A percentile compares a stretch with the other conserved stretches of the same genome.
Evolutionary conservation across 2,329 filamentous ascomycete genomes (phyloP).

Genomic region (Monilinia vaccinii-corymbosi): DNA sequence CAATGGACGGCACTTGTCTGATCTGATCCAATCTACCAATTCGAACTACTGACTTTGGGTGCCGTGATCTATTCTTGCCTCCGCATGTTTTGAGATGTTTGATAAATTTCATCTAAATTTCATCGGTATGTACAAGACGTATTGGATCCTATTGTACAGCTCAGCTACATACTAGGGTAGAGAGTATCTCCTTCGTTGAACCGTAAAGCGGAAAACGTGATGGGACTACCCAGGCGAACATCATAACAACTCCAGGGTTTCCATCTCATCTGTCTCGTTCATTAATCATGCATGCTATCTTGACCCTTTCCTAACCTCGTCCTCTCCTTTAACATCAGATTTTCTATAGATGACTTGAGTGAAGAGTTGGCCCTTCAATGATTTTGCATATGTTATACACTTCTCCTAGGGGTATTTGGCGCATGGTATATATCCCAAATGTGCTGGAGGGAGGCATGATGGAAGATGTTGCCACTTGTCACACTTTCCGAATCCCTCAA

Average conservation of each 20-base stretch:
- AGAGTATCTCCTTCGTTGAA: no score
- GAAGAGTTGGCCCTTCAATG: background rate
- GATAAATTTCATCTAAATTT: no score
- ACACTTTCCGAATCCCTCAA: slow-evolving; percentile 38
- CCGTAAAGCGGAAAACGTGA: background rate
- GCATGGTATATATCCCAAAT: background rate
- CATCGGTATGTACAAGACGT: no score
- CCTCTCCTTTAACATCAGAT: no score
- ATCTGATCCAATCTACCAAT: no score
- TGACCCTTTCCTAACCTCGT: background rate
- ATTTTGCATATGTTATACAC: background rate
- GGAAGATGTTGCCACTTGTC: background rate
- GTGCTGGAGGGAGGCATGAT: background rate
- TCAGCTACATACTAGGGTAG: no score
- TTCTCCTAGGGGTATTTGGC: background rate
- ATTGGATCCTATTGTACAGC: no score
- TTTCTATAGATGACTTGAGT: background rate
- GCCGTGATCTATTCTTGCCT: no score
- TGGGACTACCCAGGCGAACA: background rate
- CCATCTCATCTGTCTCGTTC: background rate
- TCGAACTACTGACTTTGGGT: no score
- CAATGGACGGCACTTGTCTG: no score
- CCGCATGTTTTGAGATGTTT: no score
- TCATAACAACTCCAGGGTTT: background rate
- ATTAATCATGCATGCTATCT: background rate